Evolutionary conservation across 192 early-diverging fungal genomes (phyloP).

Genomic region (Funneliformis mosseae): DNA sequence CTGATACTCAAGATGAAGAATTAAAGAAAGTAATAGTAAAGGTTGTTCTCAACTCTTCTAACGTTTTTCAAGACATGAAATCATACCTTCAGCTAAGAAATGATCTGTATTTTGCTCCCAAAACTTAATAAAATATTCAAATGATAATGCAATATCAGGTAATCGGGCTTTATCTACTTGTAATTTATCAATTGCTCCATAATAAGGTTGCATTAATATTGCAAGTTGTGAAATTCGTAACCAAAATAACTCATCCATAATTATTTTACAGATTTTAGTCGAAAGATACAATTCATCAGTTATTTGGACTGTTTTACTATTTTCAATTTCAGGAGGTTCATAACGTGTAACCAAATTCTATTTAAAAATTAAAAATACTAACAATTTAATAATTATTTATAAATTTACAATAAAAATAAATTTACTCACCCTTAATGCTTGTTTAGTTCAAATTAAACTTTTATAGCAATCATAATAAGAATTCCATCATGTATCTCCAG

Average conservation of each 20-base stretch:
- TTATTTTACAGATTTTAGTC: background rate
- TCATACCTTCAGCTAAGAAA: background rate
- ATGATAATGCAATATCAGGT: constrained; percentile 1
- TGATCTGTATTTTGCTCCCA: constrained; percentile 4
- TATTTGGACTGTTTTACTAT: too few species aligned
- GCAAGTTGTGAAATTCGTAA: background rate
- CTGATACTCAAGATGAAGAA: constrained; percentile 8
- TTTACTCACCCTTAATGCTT: constrained; percentile 6
- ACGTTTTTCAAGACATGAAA: background rate
- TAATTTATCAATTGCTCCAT: background rate
- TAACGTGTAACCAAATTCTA: background rate
- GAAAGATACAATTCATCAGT: background rate
- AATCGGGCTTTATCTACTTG: background rate
- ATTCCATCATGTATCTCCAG: constrained; percentile 18
- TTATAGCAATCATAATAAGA: constrained; percentile 12
- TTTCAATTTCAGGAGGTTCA: background rate
- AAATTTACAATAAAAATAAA: background rate
- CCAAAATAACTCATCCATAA: background rate
- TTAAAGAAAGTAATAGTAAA: background rate
- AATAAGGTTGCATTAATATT: constrained; percentile 3
- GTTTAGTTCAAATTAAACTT: background rate
- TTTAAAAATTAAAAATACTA: too few species aligned
- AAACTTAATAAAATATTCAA: background rate
- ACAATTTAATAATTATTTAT: background rate
- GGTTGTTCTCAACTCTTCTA: constrained; percentile 12